phyloP scores from a whole-genome alignment of 208 protist species.

The Trypanosoma mega region DNA sequence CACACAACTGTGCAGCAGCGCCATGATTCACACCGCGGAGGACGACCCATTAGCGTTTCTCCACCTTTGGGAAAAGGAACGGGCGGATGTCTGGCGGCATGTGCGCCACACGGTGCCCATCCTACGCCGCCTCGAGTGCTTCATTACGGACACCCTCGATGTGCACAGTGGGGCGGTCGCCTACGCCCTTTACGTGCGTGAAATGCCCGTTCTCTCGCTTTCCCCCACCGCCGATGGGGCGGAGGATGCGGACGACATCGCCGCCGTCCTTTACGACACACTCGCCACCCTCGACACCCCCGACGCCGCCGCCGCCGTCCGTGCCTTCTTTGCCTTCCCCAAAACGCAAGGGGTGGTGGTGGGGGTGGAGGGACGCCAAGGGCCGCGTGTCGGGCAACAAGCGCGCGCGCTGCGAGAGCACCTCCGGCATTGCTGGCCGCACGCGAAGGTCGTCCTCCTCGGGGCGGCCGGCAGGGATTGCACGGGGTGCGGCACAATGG shows the following conservation, averaged over 20 bases:
- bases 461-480: too few relatives aligned
- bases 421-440: conserved; percentile 2
- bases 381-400: not conserved
- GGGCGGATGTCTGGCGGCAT: conserved; percentile 35
- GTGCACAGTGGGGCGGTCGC: conserved; percentile 35
- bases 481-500: too few relatives aligned
- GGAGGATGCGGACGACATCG: conserved; percentile 15
- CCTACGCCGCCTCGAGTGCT: conserved; percentile 45
- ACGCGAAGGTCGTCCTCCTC: too few relatives aligned
- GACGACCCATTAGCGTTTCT: conserved; percentile 32
- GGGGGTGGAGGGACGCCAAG: conserved; percentile 13
- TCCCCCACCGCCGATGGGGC: not conserved
- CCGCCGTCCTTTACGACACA: conserved; percentile 18
- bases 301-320: conserved; percentile 21
- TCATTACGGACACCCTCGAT: conserved; percentile 42
- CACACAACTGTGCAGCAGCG: conserved; percentile 1
- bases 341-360: conserved; percentile 11
- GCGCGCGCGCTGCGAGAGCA: conserved; percentile 10
- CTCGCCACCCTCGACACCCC: not conserved
- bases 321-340: conserved; percentile 47
- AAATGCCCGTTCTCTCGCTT: conserved; percentile 70
- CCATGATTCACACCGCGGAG: not conserved
- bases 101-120: conserved; percentile 40
- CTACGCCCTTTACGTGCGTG: conserved; percentile 61
- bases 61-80: conserved; percentile 46